Evolutionary conservation across 2,329 filamentous ascomycete genomes (phyloP), one percentile per base, ranked within the genome.

Genomic region (Aureobasidium musti): DNA sequence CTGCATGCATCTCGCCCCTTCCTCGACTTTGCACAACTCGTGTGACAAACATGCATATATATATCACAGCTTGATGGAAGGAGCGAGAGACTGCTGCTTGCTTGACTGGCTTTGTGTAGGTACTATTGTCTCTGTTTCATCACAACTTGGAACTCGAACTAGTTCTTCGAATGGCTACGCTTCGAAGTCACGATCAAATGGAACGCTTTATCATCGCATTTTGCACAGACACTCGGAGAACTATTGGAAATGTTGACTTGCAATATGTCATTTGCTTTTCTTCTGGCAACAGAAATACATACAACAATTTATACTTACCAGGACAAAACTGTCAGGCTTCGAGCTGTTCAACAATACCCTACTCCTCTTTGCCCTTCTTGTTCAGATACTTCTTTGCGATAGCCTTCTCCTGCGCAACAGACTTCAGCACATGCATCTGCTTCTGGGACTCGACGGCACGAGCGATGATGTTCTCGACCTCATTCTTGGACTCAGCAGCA

Each of bases 71-170:
- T 28, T 49, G 14, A 1, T 49, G 2, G 45, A 49, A 49, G 23
- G 23, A 47, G 21, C 21, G 21, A 47, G 7, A 14, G 21, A 14
- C 11, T 14, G 3, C 13, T 23, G 21, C 21, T 4, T 26, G 5
- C 45, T 14, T 13, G 23, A 23, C 21, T 30, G 47, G 14, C 23
- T 50, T 19, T 30, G 14, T 50, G 3, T 14, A 6, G 21, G 21
- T 8, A 2, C n/a, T 3, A 2, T 1, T 2, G 5, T 23, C 23
- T n/a, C 0, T 11, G n/a, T 5, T 21, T 8, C n/a, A 23, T 11
- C 1, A 45, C n/a, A 4, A 45, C 10, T 21, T 8, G 23, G 0
- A 13, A 13, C 2, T 13, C 21, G 4, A 21, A 11, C 1, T 14
- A 17, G 3, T 5, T 30, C 30, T 30, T 30, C 30, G n/a, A n/a